Conservation (phyloP, 2,329 filamentous ascomycete species). For the Cryphonectria naterciae region DNA sequence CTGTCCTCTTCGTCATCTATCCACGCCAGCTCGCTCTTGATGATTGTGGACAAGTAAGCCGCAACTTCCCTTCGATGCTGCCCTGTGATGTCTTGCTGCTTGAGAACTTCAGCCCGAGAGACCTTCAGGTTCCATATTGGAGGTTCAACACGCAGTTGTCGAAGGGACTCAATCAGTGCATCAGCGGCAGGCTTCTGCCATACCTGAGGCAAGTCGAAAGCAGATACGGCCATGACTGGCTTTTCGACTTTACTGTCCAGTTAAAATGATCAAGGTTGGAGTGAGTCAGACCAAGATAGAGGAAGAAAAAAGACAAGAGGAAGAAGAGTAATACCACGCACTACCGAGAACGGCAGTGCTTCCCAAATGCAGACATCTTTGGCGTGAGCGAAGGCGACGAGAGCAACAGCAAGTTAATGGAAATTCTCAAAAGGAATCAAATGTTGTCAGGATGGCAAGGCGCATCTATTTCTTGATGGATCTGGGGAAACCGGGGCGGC, state of each 20-base stretch:
- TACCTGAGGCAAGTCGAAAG: conserved; percentile 76
- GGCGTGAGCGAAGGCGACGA: not conserved
- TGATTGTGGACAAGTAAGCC: conserved; percentile 70
- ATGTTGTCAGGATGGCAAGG: not conserved
- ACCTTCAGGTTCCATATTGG: conserved; percentile 65
- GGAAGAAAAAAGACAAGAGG: not conserved
- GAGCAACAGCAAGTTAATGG: not conserved
- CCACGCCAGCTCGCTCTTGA: conserved; percentile 71
- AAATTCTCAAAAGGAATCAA: not conserved
- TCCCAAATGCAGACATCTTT: conserved; percentile 17
- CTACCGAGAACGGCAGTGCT: conserved; percentile 23
- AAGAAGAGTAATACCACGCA: not conserved
- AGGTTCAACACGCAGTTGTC: conserved; percentile 67
- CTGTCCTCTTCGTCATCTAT: conserved; percentile 66
- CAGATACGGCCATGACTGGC: conserved; percentile 38
- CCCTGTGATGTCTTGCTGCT: conserved; percentile 46
- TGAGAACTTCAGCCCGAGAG: conserved; percentile 46
- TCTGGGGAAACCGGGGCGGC: conserved; percentile 9
- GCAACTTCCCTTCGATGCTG: conserved; percentile 57
- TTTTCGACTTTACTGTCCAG: not conserved
- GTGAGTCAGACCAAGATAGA: not conserved
- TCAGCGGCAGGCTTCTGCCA: conserved; percentile 73
- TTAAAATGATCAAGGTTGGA: not conserved
- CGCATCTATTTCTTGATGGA: not conserved
- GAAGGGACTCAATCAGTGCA: conserved; percentile 67